Evolutionary conservation across 2,329 filamentous ascomycete genomes (phyloP).

Genomic region (Mollisia scopiformis): DNA sequence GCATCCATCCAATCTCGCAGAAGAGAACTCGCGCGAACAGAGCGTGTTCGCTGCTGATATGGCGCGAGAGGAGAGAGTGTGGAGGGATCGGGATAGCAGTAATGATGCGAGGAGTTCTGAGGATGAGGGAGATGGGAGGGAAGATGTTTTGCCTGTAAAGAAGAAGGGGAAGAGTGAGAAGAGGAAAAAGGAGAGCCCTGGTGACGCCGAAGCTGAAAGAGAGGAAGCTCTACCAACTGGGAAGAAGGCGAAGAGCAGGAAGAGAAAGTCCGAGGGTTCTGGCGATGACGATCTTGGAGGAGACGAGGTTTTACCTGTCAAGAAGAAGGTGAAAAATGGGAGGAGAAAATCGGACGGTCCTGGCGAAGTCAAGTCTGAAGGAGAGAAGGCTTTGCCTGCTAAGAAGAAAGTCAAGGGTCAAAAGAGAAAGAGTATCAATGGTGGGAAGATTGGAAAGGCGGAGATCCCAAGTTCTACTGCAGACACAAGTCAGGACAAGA

Average conservation of each 20-base stretch:
- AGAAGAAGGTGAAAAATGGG: not conserved
- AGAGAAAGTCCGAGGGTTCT: no score
- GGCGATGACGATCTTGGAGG: not conserved
- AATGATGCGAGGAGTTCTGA: conserved; percentile 26
- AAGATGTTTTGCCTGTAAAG: no score
- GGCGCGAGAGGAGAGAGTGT: conserved; percentile 10
- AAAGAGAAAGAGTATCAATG: not conserved
- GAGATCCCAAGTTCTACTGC: not conserved
- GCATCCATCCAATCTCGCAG: conserved; percentile 1
- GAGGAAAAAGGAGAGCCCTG: no score
- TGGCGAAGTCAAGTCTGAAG: no score
- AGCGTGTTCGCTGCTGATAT: conserved; percentile 13
- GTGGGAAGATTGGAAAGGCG: not conserved
- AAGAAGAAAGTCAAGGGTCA: not conserved
- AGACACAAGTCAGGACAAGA: not conserved
- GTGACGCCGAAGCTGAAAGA: not conserved
- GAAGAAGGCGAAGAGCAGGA: not conserved
- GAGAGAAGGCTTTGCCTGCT: no score
- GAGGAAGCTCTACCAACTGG: not conserved
- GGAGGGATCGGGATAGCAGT: conserved; percentile 23
- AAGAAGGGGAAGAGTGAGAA: no score
- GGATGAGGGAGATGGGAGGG: not conserved
- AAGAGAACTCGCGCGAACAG: conserved; percentile 12
- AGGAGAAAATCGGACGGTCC: no score
- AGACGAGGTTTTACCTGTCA: conserved; percentile 2